These are phyloP conservation scores for Fagopyrum tataricum DNA, from an alignment of 148 eudicot species.

Conservation along the genomic window DNA sequence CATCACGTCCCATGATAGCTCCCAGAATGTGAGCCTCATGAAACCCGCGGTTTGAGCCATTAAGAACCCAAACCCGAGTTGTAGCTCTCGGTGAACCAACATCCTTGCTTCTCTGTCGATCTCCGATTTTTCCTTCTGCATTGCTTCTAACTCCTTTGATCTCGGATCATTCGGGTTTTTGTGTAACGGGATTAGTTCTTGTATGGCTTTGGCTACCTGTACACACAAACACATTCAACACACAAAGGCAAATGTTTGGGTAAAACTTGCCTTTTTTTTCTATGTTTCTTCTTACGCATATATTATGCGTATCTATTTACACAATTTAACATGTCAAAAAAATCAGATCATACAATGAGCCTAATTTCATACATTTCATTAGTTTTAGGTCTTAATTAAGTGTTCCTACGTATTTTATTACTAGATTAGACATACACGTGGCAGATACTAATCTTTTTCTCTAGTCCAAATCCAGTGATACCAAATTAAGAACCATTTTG, in stretches of 20 bases:
- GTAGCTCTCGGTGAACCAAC: slow-evolving; percentile 61
- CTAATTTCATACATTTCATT: too few relatives aligned
- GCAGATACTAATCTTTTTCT: neutral
- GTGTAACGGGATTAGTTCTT: slow-evolving; percentile 35
- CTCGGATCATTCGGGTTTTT: slow-evolving; percentile 31
- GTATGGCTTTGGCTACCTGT: slow-evolving; percentile 75
- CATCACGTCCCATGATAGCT: slow-evolving; percentile 98
- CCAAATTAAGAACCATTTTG: neutral
- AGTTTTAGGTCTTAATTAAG: too few relatives aligned
- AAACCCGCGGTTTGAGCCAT: slow-evolving; percentile 71
- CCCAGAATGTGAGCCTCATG: slow-evolving; percentile 97
- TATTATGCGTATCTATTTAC: neutral
- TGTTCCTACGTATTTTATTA: too few relatives aligned
- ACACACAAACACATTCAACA: slow-evolving; percentile 17
- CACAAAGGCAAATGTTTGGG: slow-evolving; percentile 27
- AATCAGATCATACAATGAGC: too few relatives aligned
- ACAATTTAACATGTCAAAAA: too few relatives aligned
- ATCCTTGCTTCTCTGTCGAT: slow-evolving; percentile 64
- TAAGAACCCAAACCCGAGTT: slow-evolving; percentile 72
- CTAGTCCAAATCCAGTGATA: neutral
- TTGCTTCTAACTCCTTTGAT: slow-evolving; percentile 34
- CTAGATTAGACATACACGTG: neutral
- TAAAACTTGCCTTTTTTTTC: slow-evolving; percentile 26
- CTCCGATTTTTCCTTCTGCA: slow-evolving; percentile 54
- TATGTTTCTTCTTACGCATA: neutral